Evolutionary conservation across 176 grass and related monocot genomes (phyloP), one percentile per base, ranked within the genome.

Genomic region (Juncus inflexus): DNA sequence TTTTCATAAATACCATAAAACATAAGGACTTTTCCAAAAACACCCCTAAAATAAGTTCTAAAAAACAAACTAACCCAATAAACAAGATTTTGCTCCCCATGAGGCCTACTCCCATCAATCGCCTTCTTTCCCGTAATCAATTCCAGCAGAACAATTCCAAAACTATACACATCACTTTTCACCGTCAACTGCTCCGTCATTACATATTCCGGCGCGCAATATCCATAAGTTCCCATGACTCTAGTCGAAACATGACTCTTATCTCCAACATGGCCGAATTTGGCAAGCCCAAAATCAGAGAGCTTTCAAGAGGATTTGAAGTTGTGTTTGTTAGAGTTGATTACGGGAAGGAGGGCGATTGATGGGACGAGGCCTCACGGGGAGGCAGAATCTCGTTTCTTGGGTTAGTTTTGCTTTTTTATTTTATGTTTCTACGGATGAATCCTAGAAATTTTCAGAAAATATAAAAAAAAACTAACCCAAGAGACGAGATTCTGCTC

Each of bases 401-500:
- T 92, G 89, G 89, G 89, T 92, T 79, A 84, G 84, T 57, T 15
- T 45, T 47, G 9, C 9, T 47, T 47, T 6, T 47, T 47, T 47
- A 1, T 47, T 47, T 47, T 28, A 28, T 28, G 19, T 28, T 28
- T 28, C 19, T 28, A 28, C 19, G 19, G 19, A 28, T 28, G 1
- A 28, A 28, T 28, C 19, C 19, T 28, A 28, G 19, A 28, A 28
- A n/a, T n/a, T n/a, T n/a, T n/a, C n/a, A n/a, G n/a, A 28, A 28
- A 28, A 28, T 28, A 47, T 47, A 47, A 47, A 47, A 6, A 47
- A 47, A 47, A 15, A 57, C 84, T 84, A 79, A 92, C 89, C 89
- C 89, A 92, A 70, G 89, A 87, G 42, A 92, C 89, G 66, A 92
- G 89, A 77, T 92, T 92, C 62, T 92, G 84, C 51, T 92, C 89